Evolutionary conservation across 2,329 filamentous ascomycete species (phyloP), one percentile per base, ranked within the genome.

Genomic region (Trichoderma sp.): DNA sequence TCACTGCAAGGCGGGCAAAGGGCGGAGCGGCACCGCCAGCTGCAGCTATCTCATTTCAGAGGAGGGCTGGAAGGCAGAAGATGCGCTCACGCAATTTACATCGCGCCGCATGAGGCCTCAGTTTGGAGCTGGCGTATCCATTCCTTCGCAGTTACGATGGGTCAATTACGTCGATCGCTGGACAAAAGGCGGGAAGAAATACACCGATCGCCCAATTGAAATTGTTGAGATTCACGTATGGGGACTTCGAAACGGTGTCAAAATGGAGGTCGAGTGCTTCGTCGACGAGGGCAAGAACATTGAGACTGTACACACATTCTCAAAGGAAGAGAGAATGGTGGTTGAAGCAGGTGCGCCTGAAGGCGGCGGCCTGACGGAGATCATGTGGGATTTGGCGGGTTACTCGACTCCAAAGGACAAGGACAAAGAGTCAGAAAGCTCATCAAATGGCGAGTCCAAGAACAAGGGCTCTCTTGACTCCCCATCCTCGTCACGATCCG

Each of bases 1-100:
- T 8, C 96, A 99, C 80, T 98, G 96, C 83, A 98, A 98, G 78
- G 96, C 96, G 1, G 96, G 96, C 3, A 99, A 99, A 80, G 96
- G 96, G 1, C 86, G 96, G 62, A 97, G 93, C 72, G 96, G 96
- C 4, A 97, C 93, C 0, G 89, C 93, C 74, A 90, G 91, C 35
- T 97, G 93, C 80, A 92, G 91, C 74, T 98, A 97, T 78, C 83
- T 99, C 69, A 96, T 99, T 74, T 90, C 92, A 8, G 92, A 98
- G 77, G 92, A 96, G 76, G 87, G 86, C 0, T 88, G 86, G 87
- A 82, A 79, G 27, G 78, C 83, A 0, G 81, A 86, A 70, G 80
- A 87, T 64, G 87, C 87, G 1, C 81, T 88, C 8, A 82, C 81
- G 1, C 79, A 86, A 19, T 89, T 89, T 73, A 99, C 96, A 0